phyloP scores from a whole-genome alignment of 139 green algal genomes.

The Chlorella sp. region DNA sequence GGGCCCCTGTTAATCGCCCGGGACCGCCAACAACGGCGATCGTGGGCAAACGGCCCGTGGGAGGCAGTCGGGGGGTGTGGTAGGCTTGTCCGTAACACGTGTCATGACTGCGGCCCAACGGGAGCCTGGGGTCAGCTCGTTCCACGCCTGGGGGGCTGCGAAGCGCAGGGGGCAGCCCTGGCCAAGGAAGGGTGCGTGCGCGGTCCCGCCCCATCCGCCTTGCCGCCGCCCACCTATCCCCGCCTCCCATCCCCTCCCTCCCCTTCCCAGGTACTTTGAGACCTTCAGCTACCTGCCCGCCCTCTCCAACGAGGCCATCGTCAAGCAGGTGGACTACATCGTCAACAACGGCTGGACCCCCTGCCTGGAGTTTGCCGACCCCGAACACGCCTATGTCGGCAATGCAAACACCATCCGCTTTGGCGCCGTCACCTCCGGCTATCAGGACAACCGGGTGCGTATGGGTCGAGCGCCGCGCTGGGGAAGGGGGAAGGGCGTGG shows the following conservation, averaged over 20 bases:
- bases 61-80: background rate
- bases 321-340: slow-evolving; percentile 95
- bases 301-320: slow-evolving; percentile 88
- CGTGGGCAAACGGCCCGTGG: too few species aligned
- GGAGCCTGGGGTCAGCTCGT: background rate
- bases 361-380: slow-evolving; percentile 94
- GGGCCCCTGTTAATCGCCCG: background rate
- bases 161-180: background rate
- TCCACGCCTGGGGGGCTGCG: background rate
- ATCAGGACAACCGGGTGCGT: slow-evolving; percentile 93
- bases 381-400: slow-evolving; percentile 72
- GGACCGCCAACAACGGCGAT: background rate
- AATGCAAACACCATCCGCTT: slow-evolving; percentile 69
- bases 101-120: background rate
- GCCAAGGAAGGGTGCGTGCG: background rate
- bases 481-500: too few species aligned
- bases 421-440: slow-evolving; percentile 51
- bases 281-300: slow-evolving; percentile 98
- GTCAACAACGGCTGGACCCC: slow-evolving; percentile 83
- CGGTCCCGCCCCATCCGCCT: background rate
- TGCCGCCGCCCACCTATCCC: too few species aligned
- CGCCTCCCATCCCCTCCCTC: background rate
- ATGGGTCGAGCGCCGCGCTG: too few species aligned
- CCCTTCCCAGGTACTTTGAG: slow-evolving; percentile 90
- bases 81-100: background rate